Evolutionary conservation across 345 rosid species (phyloP).

Genomic region (Xanthoceras sorbifolium): DNA sequence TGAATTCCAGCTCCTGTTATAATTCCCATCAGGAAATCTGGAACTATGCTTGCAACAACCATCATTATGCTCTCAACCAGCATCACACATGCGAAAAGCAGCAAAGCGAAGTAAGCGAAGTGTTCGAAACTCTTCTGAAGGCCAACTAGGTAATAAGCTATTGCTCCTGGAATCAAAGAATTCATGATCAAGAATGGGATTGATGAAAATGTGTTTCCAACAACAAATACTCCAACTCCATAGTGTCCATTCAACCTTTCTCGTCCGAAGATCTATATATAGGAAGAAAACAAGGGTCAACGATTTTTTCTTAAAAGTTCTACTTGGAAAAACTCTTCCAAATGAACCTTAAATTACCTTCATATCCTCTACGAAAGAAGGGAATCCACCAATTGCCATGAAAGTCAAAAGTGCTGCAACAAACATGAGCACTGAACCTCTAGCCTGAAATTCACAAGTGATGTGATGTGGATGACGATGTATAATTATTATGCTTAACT

Average conservation of each 20-base stretch:
- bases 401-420: constrained; percentile 49
- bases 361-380: constrained; percentile 56
- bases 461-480: too few relatives aligned
- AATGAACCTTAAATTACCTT: too few relatives aligned
- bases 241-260: constrained; percentile 65
- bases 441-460: constrained; percentile 36
- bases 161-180: constrained; percentile 50
- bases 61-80: constrained; percentile 62
- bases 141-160: constrained; percentile 45
- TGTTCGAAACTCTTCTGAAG: constrained; percentile 41
- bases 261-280: constrained; percentile 49
- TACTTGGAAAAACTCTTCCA: too few relatives aligned
- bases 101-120: constrained; percentile 38
- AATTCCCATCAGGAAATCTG: constrained; percentile 59
- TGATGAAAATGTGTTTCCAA: constrained; percentile 54
- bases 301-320: too few relatives aligned
- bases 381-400: constrained; percentile 61
- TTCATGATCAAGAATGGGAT: constrained; percentile 38
- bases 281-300: too few relatives aligned
- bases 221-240: constrained; percentile 45
- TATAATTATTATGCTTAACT: neutral
- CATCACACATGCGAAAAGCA: constrained; percentile 42
- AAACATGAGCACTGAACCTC: constrained; percentile 51
- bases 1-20: constrained; percentile 55
- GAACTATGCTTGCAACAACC: constrained; percentile 55